A percentile compares a stretch with the other conserved stretches of the same genome.
phyloP scores from a whole-genome alignment of 148 eudicot species.

The Chenopodium quinoa region DNA sequence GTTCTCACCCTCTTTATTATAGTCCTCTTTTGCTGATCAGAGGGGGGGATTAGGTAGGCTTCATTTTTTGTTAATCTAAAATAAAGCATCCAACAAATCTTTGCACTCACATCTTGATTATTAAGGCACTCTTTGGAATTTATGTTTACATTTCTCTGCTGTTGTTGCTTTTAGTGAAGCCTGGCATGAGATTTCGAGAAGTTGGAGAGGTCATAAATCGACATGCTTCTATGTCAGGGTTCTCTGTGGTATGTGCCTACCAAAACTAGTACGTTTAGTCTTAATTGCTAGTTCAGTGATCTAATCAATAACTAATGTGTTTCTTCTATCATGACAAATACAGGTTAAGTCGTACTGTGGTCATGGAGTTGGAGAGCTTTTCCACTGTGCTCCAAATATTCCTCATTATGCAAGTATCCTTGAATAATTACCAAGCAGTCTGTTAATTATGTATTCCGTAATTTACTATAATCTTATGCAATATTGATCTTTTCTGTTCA shows the following conservation, averaged over 20 bases:
- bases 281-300: neutral
- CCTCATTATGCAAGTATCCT: conserved; percentile 99
- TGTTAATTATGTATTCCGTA: neutral
- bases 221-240: conserved; percentile 91
- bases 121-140: neutral
- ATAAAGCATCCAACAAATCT: neutral
- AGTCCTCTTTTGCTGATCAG: neutral
- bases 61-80: neutral
- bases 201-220: conserved; percentile 88
- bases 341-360: conserved; percentile 93
- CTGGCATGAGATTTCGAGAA: conserved; percentile 94
- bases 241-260: conserved; percentile 72
- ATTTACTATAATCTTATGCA: neutral
- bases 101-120: neutral
- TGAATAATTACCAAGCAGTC: conserved; percentile 11
- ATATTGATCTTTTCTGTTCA: neutral
- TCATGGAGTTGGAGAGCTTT: conserved; percentile 98
- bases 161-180: conserved; percentile 58
- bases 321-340: conserved; percentile 20
- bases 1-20: neutral
- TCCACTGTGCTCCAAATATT: conserved; percentile 98
- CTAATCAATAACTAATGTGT: neutral
- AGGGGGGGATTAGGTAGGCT: neutral
- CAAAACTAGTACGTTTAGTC: neutral
- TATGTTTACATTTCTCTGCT: conserved; percentile 9